A percentile compares a stretch with the other conserved stretches of the same genome.
These are phyloP conservation scores for Solanum chmielewskii DNA, from an alignment of 257 asterid genomes.

Conservation along the genomic window DNA sequence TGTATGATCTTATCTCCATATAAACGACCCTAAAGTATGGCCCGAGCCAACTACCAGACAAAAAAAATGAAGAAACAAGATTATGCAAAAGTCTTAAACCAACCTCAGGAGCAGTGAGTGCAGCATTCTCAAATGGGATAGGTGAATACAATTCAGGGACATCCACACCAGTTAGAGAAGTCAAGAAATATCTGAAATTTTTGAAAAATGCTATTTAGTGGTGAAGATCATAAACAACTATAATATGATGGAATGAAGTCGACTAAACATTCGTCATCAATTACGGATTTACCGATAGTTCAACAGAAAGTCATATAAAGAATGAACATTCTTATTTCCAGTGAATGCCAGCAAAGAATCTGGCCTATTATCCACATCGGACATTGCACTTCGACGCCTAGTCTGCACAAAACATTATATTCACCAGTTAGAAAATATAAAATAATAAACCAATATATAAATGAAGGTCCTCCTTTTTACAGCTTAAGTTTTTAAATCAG, in stretches of 20 bases:
- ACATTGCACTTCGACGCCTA: constrained; percentile 32
- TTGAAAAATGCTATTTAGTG: background rate
- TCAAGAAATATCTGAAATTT: constrained; percentile 42
- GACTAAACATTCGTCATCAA: background rate
- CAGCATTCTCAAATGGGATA: constrained; percentile 69
- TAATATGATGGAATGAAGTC: background rate
- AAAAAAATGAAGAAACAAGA: background rate
- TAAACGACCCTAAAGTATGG: background rate
- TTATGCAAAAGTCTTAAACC: constrained; percentile 5
- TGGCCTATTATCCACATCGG: constrained; percentile 67
- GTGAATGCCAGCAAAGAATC: constrained; percentile 63
- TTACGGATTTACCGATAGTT: constrained; percentile 52
- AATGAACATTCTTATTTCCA: constrained; percentile 66
- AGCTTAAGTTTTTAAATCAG: background rate
- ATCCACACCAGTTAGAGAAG: constrained; percentile 67
- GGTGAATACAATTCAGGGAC: constrained; percentile 87
- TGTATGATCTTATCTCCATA: background rate
- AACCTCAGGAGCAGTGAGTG: constrained; percentile 86
- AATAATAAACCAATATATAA: background rate
- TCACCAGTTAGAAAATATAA: background rate
- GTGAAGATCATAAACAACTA: background rate
- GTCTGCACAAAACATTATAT: constrained; percentile 37
- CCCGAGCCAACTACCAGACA: background rate
- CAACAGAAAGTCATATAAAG: constrained; percentile 62
- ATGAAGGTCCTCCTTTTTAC: background rate